A percentile compares a stretch with the other conserved stretches of the same genome.
phyloP scores from a whole-genome alignment of 208 protist genomes.

The Leishmania turanica region DNA sequence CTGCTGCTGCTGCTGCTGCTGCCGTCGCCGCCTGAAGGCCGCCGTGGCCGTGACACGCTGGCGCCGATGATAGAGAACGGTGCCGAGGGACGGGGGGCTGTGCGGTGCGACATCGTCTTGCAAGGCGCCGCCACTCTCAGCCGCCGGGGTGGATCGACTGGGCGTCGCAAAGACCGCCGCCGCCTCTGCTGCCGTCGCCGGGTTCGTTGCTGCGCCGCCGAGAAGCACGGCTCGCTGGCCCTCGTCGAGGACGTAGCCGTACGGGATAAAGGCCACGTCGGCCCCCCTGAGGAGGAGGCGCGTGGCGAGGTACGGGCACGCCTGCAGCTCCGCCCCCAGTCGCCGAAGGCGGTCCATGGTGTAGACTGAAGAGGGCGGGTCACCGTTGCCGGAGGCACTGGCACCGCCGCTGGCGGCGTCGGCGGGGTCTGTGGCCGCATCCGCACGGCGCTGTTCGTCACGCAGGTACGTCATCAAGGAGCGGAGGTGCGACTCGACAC shows the following conservation, averaged over 20 bases:
- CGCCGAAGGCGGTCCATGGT: slow-evolving; percentile 60
- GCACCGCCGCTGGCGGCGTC: neutral
- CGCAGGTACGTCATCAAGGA: slow-evolving; percentile 29
- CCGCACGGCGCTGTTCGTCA: slow-evolving; percentile 15
- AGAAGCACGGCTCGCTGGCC: slow-evolving; percentile 68
- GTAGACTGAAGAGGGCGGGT: slow-evolving; percentile 4
- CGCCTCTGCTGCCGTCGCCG: slow-evolving; percentile 39
- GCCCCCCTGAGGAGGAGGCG: slow-evolving; percentile 65
- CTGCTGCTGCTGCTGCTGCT: neutral
- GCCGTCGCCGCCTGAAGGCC: slow-evolving; percentile 8
- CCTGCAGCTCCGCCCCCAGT: slow-evolving; percentile 54
- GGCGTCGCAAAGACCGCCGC: neutral
- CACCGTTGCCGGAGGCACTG: neutral
- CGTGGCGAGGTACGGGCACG: slow-evolving; percentile 83
- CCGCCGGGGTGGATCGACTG: neutral
- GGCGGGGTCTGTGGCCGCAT: neutral
- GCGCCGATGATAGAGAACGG: slow-evolving; percentile 33
- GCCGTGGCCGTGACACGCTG: slow-evolving; percentile 23
- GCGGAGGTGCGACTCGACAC: slow-evolving; percentile 30
- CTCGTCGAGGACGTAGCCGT: slow-evolving; percentile 77
- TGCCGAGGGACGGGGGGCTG: slow-evolving; percentile 9
- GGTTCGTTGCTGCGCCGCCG: slow-evolving; percentile 63
- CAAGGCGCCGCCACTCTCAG: neutral
- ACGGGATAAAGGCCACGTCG: slow-evolving; percentile 84
- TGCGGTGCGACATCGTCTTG: neutral